Percentiles rank a stretch among this genome's conserved stretches.
phyloP scores from a whole-genome alignment of 441 rosid species.

The Syzygium syzygioides region DNA sequence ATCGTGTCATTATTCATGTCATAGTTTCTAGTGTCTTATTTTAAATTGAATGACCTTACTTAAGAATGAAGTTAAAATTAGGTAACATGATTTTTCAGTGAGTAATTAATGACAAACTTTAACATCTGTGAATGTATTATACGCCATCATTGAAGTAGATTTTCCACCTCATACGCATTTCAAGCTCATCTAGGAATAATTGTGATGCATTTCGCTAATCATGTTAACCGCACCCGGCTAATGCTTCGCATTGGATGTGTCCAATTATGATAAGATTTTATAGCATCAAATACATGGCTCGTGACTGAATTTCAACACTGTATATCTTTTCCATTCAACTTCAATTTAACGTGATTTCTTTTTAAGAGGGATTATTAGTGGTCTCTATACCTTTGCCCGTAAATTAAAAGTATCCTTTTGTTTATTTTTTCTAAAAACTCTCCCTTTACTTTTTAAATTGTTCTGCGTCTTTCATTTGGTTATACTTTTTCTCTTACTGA shows the following conservation, averaged over 20 bases:
- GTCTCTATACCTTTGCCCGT: too few relatives aligned
- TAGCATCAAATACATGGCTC: too few relatives aligned
- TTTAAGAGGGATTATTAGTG: too few relatives aligned
- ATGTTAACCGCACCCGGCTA: too few relatives aligned
- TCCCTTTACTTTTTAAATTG: too few relatives aligned
- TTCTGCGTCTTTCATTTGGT: not conserved
- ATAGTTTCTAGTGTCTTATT: not conserved
- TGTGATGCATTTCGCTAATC: not conserved
- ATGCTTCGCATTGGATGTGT: too few relatives aligned
- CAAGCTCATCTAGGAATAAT: not conserved
- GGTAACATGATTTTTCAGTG: not conserved
- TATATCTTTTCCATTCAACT: too few relatives aligned
- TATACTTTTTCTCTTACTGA: not conserved
- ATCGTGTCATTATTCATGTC: not conserved
- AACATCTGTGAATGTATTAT: not conserved
- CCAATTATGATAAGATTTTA: too few relatives aligned
- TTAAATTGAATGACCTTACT: not conserved
- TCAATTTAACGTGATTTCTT: too few relatives aligned
- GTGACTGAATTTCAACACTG: too few relatives aligned
- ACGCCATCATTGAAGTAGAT: not conserved
- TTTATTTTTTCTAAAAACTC: too few relatives aligned
- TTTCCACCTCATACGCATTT: not conserved
- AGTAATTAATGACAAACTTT: not conserved
- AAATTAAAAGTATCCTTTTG: too few relatives aligned
- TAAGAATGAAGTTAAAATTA: not conserved